Base-by-base conservation (phyloP, 2,329 filamentous ascomycete species). In the Ceratocystis destructans region DNA sequence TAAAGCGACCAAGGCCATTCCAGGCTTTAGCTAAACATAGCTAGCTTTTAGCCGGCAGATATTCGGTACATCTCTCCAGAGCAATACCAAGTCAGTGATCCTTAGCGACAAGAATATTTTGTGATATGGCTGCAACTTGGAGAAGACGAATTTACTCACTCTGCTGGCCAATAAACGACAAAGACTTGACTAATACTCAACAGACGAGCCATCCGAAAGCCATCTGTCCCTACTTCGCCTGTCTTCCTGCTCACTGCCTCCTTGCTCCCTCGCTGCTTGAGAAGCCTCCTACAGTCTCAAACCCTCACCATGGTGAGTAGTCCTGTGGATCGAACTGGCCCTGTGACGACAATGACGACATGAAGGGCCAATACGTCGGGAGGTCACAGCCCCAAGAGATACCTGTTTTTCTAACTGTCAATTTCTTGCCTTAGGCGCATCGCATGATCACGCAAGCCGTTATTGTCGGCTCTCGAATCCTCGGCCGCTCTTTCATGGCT, bases 401-500 rank as follows among this genome's bases (percentile, higher is more conserved):
- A 41, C 37, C 12, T 8, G n/a, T 20, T 50, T 50, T 53, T 53
- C 48, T 53, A 53, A 53, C 48, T 41, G 20, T 53, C 20, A 20
- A 53, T 53, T 33, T 28, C 15, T 5, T 25, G 5, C 12, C 15
- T 50, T 45, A 70, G 69, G 69, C 69, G 62, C 65, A 70, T 65
- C 69, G 69, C 41, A 67, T 96, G 77, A 87, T 99, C 79, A 90
- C 90, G 69, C 90, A 95, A 79, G 91, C 96, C 78, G 86, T 96
- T 77, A 76, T 97, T 71, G 91, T 90, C 73, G 93, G 93, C 79
- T 84, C 86, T 69, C 90, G 94, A 72, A 94, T 97, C 71, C 85
- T 99, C 75, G 91, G 92, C 70, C 90, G 92, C 71, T 92, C 94
- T 72, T 94, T 97, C 75, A 80, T 86, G 72, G 94, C 96, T 79